Evolutionary conservation across 2,329 filamentous ascomycete genomes (phyloP).

Genomic region (Monosporascus sp.): DNA sequence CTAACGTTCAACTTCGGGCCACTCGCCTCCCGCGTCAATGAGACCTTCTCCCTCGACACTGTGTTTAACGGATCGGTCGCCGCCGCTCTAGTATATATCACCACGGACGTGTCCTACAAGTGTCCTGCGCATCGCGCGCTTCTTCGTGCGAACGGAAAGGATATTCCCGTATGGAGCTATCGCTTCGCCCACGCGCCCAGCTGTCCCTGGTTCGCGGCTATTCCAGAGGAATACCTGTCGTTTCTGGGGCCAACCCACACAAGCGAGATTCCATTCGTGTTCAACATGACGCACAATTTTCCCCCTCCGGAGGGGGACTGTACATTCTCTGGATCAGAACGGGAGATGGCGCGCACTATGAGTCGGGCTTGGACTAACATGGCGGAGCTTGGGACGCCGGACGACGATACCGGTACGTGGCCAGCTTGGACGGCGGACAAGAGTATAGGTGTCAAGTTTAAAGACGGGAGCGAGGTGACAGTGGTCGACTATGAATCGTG

Average conservation of each 20-base stretch:
- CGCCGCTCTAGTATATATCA: slow-evolving; percentile 11
- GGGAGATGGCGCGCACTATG: slow-evolving; percentile 14
- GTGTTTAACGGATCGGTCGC: slow-evolving; percentile 11
- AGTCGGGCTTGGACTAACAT: slow-evolving; percentile 22
- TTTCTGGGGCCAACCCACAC: slow-evolving; percentile 21
- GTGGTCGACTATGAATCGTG: slow-evolving; percentile 14
- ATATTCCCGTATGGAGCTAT: slow-evolving; percentile 18
- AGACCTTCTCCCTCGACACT: slow-evolving; percentile 14
- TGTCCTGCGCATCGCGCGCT: slow-evolving; percentile 15
- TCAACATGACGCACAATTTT: slow-evolving; percentile 16
- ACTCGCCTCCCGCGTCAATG: slow-evolving; percentile 16
- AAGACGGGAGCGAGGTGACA: slow-evolving; percentile 4
- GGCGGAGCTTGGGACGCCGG: slow-evolving; percentile 15
- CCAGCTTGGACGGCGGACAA: slow-evolving; percentile 9
- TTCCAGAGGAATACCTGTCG: slow-evolving; percentile 6
- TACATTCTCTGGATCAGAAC: slow-evolving; percentile 15
- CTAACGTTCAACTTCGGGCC: slow-evolving; percentile 21
- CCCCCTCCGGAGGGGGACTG: slow-evolving; percentile 20
- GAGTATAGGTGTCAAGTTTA: slow-evolving; percentile 9
- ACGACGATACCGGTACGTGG: slow-evolving; percentile 7
- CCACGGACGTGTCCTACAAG: slow-evolving; percentile 15
- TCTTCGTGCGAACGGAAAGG: slow-evolving; percentile 6
- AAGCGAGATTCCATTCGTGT: slow-evolving; percentile 25
- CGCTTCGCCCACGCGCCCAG: slow-evolving; percentile 16
- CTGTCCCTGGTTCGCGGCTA: slow-evolving; percentile 16